phyloP scores from a whole-genome alignment of 805 yeast genomes.

The Priceomyces castillae region DNA sequence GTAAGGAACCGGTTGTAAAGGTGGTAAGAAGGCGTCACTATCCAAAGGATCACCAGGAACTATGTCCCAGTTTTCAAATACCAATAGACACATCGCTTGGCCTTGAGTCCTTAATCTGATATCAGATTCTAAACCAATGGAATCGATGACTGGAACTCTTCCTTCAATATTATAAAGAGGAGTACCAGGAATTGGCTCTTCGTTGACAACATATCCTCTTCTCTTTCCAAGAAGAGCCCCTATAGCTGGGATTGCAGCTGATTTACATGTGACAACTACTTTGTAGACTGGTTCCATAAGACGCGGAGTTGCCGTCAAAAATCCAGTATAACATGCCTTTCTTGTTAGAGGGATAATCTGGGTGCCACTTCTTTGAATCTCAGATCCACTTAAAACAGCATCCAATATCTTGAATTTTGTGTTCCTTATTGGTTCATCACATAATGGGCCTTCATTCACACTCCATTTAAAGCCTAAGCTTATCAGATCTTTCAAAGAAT shows the following conservation, averaged over 20 bases:
- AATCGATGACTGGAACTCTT: slow-evolving; percentile 80
- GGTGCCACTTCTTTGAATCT: slow-evolving; percentile 48
- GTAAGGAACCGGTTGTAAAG: slow-evolving; percentile 71
- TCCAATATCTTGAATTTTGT: slow-evolving; percentile 71
- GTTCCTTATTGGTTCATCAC: slow-evolving; percentile 75
- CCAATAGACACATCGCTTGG: slow-evolving; percentile 64
- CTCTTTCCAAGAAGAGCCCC: slow-evolving; percentile 53
- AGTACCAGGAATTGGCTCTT: slow-evolving; percentile 67
- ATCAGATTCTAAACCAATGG: slow-evolving; percentile 87
- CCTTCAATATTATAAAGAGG: slow-evolving; percentile 62
- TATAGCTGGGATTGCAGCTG: slow-evolving; percentile 46
- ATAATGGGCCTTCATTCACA: slow-evolving; percentile 83
- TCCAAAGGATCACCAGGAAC: slow-evolving; percentile 95
- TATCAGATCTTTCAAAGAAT: slow-evolving; percentile 51
- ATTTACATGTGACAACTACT: slow-evolving; percentile 55
- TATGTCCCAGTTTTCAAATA: slow-evolving; percentile 67
- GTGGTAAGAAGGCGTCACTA: slow-evolving; percentile 55
- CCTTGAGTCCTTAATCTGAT: slow-evolving; percentile 75
- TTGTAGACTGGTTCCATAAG: slow-evolving; percentile 79
- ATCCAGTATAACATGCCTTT: slow-evolving; percentile 79
- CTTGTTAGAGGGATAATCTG: slow-evolving; percentile 81
- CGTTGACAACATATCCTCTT: slow-evolving; percentile 55
- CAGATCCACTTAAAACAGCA: slow-evolving; percentile 48
- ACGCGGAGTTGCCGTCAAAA: slow-evolving; percentile 73
- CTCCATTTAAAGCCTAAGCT: slow-evolving; percentile 84